phyloP scores from a whole-genome alignment of 768 basidiomycete species.

The Sutorius australiensis region DNA sequence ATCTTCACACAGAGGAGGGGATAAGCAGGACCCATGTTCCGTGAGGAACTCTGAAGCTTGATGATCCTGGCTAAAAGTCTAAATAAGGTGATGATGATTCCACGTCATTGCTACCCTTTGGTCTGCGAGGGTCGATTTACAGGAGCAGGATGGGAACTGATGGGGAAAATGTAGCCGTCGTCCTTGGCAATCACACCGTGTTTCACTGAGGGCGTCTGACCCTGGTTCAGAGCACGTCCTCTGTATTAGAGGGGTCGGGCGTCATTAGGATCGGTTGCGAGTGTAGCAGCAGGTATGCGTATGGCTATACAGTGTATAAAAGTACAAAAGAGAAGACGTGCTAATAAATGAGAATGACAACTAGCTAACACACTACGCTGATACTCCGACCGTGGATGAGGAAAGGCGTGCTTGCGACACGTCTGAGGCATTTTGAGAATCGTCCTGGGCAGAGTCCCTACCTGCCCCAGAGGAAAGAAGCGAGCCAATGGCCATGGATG shows the following conservation, averaged over 20 bases:
- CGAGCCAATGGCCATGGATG: constrained; percentile 79
- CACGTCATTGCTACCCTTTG: constrained; percentile 17
- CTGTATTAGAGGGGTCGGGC: background rate
- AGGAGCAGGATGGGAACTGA: constrained; percentile 6
- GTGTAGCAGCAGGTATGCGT: constrained; percentile 18
- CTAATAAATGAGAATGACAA: constrained; percentile 18
- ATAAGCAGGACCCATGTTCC: constrained; percentile 15
- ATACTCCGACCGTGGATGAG: constrained; percentile 22
- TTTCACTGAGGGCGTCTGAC: constrained; percentile 6
- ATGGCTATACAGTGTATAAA: constrained; percentile 21
- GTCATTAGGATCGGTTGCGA: constrained; percentile 19
- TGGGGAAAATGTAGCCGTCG: constrained; percentile 5
- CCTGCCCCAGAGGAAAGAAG: constrained; percentile 50
- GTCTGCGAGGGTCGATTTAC: constrained; percentile 1
- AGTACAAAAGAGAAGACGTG: constrained; percentile 20
- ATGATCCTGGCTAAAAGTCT: constrained; percentile 24
- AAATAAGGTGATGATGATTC: constrained; percentile 19
- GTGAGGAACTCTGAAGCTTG: constrained; percentile 12
- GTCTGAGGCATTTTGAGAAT: constrained; percentile 22
- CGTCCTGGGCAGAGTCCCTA: constrained; percentile 27
- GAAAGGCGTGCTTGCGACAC: constrained; percentile 16
- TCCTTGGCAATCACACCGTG: constrained; percentile 1
- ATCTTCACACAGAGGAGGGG: constrained; percentile 17
- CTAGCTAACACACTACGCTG: constrained; percentile 8
- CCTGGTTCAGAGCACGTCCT: constrained; percentile 6